Evolutionary conservation across 768 basidiomycete species (phyloP).

Genomic region (Albatrellus ellisii): DNA sequence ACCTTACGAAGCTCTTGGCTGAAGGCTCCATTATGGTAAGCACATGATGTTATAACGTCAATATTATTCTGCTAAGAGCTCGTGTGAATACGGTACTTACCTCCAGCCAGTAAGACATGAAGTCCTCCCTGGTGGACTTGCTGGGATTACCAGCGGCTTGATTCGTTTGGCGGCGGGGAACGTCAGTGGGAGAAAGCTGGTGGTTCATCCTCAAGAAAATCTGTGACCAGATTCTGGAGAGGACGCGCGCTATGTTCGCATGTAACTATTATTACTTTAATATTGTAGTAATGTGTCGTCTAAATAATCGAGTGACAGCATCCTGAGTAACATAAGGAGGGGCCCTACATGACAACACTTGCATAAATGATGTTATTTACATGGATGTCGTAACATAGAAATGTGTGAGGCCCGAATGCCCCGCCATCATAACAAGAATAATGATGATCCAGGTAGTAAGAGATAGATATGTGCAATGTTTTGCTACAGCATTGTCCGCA

Average conservation of each 20-base stretch:
- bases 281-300: neutral
- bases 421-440: too few relatives aligned
- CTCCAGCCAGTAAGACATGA: constrained; percentile 16
- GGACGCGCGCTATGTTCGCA: neutral
- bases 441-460: too few relatives aligned
- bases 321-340: neutral
- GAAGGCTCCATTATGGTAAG: neutral
- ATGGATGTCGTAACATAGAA: neutral
- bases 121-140: constrained; percentile 14
- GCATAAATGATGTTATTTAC: neutral
- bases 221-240: neutral
- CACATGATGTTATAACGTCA: neutral
- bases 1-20: neutral
- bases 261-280: neutral
- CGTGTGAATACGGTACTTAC: neutral
- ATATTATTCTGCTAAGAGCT: neutral
- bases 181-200: constrained; percentile 18
- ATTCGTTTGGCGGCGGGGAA: constrained; percentile 11
- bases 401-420: too few relatives aligned
- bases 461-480: too few relatives aligned
- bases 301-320: neutral
- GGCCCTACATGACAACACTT: neutral
- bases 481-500: too few relatives aligned
- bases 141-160: constrained; percentile 15
- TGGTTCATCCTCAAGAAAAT: constrained; percentile 8